Evolutionary conservation across 306 rosid genomes (phyloP), one percentile per base, ranked within the genome.

Genomic region (Luffa aegyptiaca): DNA sequence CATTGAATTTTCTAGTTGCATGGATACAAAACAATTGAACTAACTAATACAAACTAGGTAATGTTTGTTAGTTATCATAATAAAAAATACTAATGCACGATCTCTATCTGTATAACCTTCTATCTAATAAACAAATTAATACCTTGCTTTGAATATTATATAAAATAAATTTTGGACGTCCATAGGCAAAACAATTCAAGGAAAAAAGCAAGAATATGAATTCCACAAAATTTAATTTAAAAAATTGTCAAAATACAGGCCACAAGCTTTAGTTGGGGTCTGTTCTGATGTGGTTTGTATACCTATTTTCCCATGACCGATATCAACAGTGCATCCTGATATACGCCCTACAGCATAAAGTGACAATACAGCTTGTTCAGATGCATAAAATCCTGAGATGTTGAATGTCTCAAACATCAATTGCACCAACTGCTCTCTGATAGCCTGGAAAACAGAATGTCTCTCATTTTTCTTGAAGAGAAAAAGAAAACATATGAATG

Each of bases 231-330:
- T 10, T n/a, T 10, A 11, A 10, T 42, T 26, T 26, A 26, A 26
- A 10, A 79, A 52, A 21, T 48, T 58, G 33, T 39, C 33, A 66
- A 66, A 66, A 45, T 68, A 36, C 63, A 82, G 51, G 6, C 3
- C 46, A 45, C 74, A 37, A 80, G 79, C 56, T 45, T 18, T 11
- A 63, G 71, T 73, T 21, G 16, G 73, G 82, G 69, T 80, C 82
- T 41, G 75, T 46, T 26, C 76, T 56, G 46, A 77, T 62, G 33
- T 48, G 16, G 76, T 52, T 62, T 20, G 48, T 36, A 68, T 88
- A 95, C 98, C 98, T 85, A 95, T 91, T 88, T 95, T 95, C 79
- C 98, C 98, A 83, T 95, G 97, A 78, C 98, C 98, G 82, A 95
- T 95, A 79, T 92, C 98, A 41, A 95, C 98, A 39, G 93, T 91